These are phyloP conservation scores for Yarrowia deformans DNA, from an alignment of 805 yeast species.

Conservation along the genomic window DNA sequence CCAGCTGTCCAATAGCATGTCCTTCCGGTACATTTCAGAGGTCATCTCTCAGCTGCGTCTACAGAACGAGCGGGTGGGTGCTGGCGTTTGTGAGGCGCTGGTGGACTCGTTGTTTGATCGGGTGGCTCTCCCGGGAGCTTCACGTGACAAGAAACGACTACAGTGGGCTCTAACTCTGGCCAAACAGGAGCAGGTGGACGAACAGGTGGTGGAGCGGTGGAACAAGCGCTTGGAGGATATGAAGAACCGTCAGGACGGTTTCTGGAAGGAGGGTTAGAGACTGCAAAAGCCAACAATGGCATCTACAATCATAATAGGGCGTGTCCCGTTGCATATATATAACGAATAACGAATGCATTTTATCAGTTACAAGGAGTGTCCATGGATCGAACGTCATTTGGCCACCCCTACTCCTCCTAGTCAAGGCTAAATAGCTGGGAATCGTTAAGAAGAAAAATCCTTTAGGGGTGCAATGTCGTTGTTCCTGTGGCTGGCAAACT, in stretches of 20 bases:
- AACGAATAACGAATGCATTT: slow-evolving; percentile 32
- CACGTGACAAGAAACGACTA: slow-evolving; percentile 16
- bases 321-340: slow-evolving; percentile 27
- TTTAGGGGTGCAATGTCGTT: too few species aligned
- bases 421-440: too few species aligned
- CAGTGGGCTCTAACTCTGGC: slow-evolving; percentile 36
- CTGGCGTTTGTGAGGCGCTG: slow-evolving; percentile 17
- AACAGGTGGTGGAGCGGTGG: slow-evolving; percentile 21
- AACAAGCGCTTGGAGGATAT: slow-evolving; percentile 19
- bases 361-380: too few species aligned
- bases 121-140: slow-evolving; percentile 18
- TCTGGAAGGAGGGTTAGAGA: slow-evolving; percentile 5
- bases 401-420: too few species aligned
- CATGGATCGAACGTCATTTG: not conserved
- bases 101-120: slow-evolving; percentile 30
- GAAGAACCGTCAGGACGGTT: slow-evolving; percentile 13
- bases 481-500: too few species aligned
- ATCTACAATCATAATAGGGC: slow-evolving; percentile 5
- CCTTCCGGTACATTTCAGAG: slow-evolving; percentile 36
- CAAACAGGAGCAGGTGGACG: slow-evolving; percentile 28
- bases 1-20: slow-evolving; percentile 18
- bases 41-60: slow-evolving; percentile 26
- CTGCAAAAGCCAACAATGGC: too few species aligned
- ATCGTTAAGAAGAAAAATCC: too few species aligned
- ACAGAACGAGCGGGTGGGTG: slow-evolving; percentile 9